Conservation (phyloP, 1,284 basidiomycete species). For the Golubevia pallescens region DNA sequence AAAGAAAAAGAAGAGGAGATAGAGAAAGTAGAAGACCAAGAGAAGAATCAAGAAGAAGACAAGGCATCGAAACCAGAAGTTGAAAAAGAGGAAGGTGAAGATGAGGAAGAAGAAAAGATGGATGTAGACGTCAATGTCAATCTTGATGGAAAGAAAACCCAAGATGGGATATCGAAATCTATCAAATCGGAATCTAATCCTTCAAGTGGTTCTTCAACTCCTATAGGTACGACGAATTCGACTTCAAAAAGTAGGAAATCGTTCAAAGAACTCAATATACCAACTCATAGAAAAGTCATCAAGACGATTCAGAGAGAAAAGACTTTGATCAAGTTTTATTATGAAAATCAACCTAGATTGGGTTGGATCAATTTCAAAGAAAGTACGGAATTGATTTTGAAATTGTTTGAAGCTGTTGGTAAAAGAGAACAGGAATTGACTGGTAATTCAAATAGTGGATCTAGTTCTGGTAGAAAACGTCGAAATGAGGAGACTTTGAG, state of each 20-base stretch:
- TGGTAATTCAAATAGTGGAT: no score
- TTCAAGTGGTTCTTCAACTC: no score
- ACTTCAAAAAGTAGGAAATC: no score
- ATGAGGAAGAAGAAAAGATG: conserved; percentile 5
- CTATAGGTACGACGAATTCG: no score
- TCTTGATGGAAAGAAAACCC: no score
- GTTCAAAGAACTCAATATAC: conserved; percentile 10
- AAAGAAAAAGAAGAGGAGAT: not conserved
- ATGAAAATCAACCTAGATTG: no score
- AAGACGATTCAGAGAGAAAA: conserved; percentile 8
- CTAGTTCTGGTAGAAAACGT: no score
- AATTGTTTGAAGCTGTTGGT: conserved; percentile 34
- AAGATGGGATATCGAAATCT: no score
- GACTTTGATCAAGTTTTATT: no score
- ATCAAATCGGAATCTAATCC: not conserved
- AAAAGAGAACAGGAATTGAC: conserved; percentile 37
- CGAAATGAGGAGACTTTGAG: no score
- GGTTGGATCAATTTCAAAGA: no score
- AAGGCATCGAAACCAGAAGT: not conserved
- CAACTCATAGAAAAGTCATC: conserved; percentile 28
- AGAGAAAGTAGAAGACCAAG: conserved; percentile 19
- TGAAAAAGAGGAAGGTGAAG: conserved; percentile 4
- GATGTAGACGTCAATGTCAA: conserved; percentile 4
- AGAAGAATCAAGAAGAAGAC: conserved; percentile 21
- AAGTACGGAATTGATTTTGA: conserved; percentile 16